A percentile compares a stretch with the other conserved stretches of the same genome.
phyloP scores from a whole-genome alignment of 2,329 filamentous ascomycete genomes.

The Akanthomyces uredinophilus region DNA sequence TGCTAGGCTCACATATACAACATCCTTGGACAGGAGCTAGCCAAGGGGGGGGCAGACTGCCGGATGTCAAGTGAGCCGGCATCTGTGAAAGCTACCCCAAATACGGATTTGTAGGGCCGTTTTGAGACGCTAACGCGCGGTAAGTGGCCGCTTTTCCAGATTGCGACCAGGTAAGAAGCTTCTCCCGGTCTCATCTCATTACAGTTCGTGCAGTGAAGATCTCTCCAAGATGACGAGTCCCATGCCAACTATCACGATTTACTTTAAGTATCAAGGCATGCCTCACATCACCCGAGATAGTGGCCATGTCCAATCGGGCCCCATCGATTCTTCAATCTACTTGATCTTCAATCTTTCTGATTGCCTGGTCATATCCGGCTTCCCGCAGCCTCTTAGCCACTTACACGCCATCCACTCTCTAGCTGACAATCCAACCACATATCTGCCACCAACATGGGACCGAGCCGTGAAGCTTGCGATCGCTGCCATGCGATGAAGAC shows the following conservation, averaged over 20 bases:
- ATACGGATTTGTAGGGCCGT: not conserved
- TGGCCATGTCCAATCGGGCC: not conserved
- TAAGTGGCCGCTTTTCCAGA: not conserved
- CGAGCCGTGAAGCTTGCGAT: conserved; percentile 14
- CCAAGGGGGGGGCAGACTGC: not conserved
- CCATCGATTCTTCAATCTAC: not conserved
- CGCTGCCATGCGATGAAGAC: conserved; percentile 15
- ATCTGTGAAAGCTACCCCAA: not conserved
- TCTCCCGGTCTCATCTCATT: not conserved
- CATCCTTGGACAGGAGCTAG: not conserved
- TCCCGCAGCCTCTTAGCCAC: not conserved
- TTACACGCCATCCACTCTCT: not conserved
- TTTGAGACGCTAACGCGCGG: not conserved
- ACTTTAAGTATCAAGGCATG: not conserved
- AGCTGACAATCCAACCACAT: not conserved
- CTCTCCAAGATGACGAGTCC: not conserved
- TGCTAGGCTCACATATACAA: not conserved
- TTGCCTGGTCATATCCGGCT: not conserved
- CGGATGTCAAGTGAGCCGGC: not conserved
- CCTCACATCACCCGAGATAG: not conserved
- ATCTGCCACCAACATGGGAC: conserved; percentile 6
- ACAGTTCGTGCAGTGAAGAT: conserved; percentile 6
- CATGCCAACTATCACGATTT: not conserved
- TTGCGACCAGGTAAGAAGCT: not conserved
- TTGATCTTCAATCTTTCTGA: not conserved